Conservation (phyloP, 2,329 filamentous ascomycete genomes). For the Fusarium nelsonii region DNA sequence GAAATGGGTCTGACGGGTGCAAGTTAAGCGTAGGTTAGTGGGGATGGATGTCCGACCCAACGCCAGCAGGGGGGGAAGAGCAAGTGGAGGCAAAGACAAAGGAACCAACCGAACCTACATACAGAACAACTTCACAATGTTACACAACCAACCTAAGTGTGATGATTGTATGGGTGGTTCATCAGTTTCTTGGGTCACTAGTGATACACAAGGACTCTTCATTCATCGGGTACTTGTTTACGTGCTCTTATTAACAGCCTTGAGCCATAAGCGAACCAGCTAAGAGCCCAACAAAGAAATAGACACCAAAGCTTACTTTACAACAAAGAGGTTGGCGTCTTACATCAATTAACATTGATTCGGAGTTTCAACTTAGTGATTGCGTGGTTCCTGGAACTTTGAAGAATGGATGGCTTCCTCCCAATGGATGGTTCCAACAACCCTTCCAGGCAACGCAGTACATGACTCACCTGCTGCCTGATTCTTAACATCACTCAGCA, state of each 20-base stretch:
- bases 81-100: conserved; percentile 9
- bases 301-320: neutral
- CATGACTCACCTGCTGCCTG: neutral
- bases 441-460: neutral
- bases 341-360: neutral
- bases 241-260: neutral
- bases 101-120: neutral
- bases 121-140: neutral
- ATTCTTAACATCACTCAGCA: neutral
- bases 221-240: neutral
- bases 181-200: neutral
- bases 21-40: conserved; percentile 9
- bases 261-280: neutral
- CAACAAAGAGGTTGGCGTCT: neutral
- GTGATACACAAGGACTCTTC: neutral
- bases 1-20: conserved; percentile 21
- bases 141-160: neutral
- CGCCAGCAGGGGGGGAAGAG: conserved; percentile 16
- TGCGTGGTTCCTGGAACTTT: too few relatives aligned
- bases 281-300: neutral
- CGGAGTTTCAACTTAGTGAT: neutral
- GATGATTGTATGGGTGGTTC: conserved; percentile 1
- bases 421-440: neutral
- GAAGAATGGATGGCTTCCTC: neutral
- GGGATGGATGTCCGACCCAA: conserved; percentile 1